Evolutionary conservation across 179 eudicot genomes (phyloP), one percentile per base, ranked within the genome.

Genomic region (Silene vulgaris): DNA sequence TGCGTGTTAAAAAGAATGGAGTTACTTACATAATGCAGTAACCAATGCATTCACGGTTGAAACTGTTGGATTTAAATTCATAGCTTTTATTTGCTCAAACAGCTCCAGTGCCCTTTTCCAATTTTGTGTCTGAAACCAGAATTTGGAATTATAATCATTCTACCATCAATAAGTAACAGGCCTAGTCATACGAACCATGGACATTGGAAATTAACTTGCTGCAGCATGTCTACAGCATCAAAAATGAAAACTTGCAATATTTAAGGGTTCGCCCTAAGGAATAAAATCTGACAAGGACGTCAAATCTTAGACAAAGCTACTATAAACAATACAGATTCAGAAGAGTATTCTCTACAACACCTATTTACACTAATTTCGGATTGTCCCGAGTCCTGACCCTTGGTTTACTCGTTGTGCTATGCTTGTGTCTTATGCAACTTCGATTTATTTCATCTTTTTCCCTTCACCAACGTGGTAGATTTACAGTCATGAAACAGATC

Each of bases 91-190:
- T 29, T 93, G 89, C 84, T 88, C 96, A 78, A 88, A 89, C 32
- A 96, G 87, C 83, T 88, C 91, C 87, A 91, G 81, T 59, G 99
- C 99, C 85, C 85, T 90, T 89, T 87, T 80, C 97, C 97, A 91
- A 80, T 85, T 82, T 81, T 78, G 88, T 30, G 91, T 90, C 99
- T 96, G 88, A 78, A 84, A 87, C 72, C 59, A 73, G 72, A 83
- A 50, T 65, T 64, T 45, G 66, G 64, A 63, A 70, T 70, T 69
- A 1, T 69, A 54, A 65, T 66, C 74, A 59, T 74, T 54, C 62
- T 62, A 48, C 29, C 79, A 66, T 66, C 69, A 65, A 74, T 71
- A 71, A 72, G 75, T 64, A 37, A 23, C 26, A 81, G 61, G 37
- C 21, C 48, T 20, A 69, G 7, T 50, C 5, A 75, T 56, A 16